Conservation (phyloP, 1,284 basidiomycete species). For the Sporisorium exsertum region DNA sequence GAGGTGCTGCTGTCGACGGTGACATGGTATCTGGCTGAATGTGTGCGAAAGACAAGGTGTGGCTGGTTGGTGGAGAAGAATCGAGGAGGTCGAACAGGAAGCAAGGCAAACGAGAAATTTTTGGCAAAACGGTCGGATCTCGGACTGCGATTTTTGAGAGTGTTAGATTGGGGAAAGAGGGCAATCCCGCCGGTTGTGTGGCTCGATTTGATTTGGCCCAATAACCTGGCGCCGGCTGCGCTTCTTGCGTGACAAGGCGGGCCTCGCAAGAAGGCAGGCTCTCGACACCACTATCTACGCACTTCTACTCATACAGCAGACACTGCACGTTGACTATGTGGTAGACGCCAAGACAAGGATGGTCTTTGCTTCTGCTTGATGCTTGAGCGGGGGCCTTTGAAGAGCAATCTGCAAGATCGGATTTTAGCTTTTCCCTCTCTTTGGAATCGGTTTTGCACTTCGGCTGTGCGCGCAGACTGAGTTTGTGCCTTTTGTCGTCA, state of each 20-base stretch:
- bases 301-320: no score
- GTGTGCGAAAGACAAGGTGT: no score
- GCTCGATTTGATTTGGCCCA: neutral
- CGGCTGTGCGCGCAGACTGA: neutral
- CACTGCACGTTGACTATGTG: no score
- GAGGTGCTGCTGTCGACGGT: neutral
- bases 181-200: neutral
- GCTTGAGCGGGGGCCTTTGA: no score
- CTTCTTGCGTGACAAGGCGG: no score
- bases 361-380: no score
- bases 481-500: neutral
- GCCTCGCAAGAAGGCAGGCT: no score
- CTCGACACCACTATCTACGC: no score
- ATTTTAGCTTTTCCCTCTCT: neutral
- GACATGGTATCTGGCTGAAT: neutral
- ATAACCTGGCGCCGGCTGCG: neutral
- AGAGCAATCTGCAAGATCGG: neutral
- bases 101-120: constrained; percentile 6
- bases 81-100: neutral
- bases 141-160: neutral
- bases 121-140: constrained; percentile 5
- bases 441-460: no score
- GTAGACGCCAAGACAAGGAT: no score
- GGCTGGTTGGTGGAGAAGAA: neutral
- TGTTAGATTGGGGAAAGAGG: neutral